A percentile compares a stretch with the other conserved stretches of the same genome.
phyloP scores from a whole-genome alignment of 2,329 filamentous ascomycete genomes.

The Escovopsis weberi region DNA sequence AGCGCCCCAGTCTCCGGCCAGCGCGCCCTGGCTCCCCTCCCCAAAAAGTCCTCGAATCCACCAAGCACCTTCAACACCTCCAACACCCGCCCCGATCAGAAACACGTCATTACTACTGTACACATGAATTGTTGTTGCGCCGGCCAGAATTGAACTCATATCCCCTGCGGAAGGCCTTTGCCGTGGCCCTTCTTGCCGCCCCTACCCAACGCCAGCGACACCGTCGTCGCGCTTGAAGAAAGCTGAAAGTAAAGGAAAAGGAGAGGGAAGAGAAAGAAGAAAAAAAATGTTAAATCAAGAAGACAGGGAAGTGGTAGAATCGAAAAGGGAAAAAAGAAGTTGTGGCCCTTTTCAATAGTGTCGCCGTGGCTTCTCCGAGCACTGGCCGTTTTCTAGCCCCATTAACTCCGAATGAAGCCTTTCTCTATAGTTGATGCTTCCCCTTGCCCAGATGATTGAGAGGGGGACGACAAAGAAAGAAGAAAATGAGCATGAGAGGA shows the following conservation, averaged over 20 bases:
- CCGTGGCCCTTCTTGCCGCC: conserved; percentile 1
- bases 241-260: neutral
- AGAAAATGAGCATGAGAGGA: too few relatives aligned
- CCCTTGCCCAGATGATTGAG: neutral
- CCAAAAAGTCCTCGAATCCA: too few relatives aligned
- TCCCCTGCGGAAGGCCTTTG: conserved; percentile 3
- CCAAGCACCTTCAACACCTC: too few relatives aligned
- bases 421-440: neutral
- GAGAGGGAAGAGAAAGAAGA: neutral
- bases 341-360: neutral
- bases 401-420: neutral
- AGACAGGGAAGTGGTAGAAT: too few relatives aligned
- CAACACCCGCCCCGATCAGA: too few relatives aligned
- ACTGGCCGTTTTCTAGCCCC: neutral
- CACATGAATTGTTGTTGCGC: too few relatives aligned
- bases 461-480: too few relatives aligned
- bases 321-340: too few relatives aligned
- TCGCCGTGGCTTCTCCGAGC: neutral
- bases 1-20: too few relatives aligned
- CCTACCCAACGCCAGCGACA: conserved; percentile 16
- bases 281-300: too few relatives aligned
- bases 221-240: conserved; percentile 9
- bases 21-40: too few relatives aligned
- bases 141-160: conserved; percentile 6
- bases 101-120: too few relatives aligned